These are phyloP conservation scores for Chlorella sp. DNA, from an alignment of 139 green algal genomes.

Conservation along the genomic window DNA sequence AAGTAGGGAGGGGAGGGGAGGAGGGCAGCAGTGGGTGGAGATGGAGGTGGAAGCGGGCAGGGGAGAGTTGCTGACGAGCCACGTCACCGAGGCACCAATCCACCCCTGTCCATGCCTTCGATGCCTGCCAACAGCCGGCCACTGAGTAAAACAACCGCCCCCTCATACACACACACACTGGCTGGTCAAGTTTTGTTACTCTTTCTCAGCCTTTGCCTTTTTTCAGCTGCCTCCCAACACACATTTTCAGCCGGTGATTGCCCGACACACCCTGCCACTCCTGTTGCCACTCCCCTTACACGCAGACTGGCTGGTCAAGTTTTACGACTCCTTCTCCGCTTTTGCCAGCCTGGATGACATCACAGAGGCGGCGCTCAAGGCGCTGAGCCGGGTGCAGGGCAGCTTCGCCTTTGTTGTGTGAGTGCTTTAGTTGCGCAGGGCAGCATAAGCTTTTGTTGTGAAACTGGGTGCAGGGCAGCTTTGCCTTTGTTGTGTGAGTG, in stretches of 20 bases:
- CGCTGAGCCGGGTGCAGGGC: constrained; percentile 64
- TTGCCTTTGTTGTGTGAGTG: neutral
- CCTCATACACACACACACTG: constrained; percentile 37
- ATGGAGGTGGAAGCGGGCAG: neutral
- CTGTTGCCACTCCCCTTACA: too few species aligned
- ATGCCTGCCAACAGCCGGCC: too few species aligned
- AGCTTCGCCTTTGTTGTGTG: constrained; percentile 28
- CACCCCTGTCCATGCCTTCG: too few species aligned
- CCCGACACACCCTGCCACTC: too few species aligned
- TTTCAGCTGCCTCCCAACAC: too few species aligned
- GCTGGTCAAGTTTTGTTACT: constrained; percentile 75
- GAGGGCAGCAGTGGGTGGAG: neutral
- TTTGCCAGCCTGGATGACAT: constrained; percentile 22
- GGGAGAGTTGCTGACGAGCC: too few species aligned
- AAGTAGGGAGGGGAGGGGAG: too few species aligned
- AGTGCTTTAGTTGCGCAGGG: neutral
- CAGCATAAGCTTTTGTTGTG: neutral
- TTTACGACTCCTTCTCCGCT: constrained; percentile 58
- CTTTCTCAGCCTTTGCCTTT: constrained; percentile 21
- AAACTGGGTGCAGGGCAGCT: neutral
- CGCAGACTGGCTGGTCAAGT: constrained; percentile 71
- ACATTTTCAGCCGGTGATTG: too few species aligned
- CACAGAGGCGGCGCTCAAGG: constrained; percentile 52
- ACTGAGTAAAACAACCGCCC: too few species aligned
- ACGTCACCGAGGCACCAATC: too few species aligned